Conservation (phyloP, 2,329 filamentous ascomycete genomes). For the Penicillium sp. region DNA sequence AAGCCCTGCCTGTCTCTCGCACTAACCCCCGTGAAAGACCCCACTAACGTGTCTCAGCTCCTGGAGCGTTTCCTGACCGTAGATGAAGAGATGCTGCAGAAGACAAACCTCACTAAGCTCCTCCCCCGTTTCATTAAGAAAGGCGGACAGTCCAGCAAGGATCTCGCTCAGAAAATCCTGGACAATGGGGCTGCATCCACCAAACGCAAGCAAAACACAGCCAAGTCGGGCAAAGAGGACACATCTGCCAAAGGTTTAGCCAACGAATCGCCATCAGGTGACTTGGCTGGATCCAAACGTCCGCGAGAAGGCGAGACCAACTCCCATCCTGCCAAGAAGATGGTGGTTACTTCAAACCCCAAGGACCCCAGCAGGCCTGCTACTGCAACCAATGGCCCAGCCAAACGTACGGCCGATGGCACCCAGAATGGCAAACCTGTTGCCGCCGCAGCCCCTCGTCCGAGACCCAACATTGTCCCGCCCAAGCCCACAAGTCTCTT, state of each 20-base stretch:
- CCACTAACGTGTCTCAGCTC: too few relatives aligned
- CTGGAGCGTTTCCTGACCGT: slow-evolving; percentile 57
- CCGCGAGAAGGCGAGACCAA: slow-evolving; percentile 39
- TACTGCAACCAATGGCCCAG: slow-evolving; percentile 20
- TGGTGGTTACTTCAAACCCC: slow-evolving; percentile 34
- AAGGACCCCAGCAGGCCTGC: slow-evolving; percentile 31
- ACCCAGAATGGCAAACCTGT: slow-evolving; percentile 33
- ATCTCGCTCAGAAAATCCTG: slow-evolving; percentile 55
- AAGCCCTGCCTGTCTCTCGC: slow-evolving; percentile 9
- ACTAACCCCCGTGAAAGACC: too few relatives aligned
- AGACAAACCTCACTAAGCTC: slow-evolving; percentile 59
- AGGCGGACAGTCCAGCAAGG: slow-evolving; percentile 56
- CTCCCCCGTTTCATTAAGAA: slow-evolving; percentile 58
- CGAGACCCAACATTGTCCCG: slow-evolving; percentile 39
- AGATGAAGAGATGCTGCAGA: slow-evolving; percentile 57
- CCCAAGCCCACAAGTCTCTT: slow-evolving; percentile 49
- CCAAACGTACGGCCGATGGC: slow-evolving; percentile 29
- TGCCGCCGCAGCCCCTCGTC: slow-evolving; percentile 28
- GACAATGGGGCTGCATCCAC: slow-evolving; percentile 47
- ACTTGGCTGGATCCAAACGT: slow-evolving; percentile 39
- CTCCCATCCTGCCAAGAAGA: slow-evolving; percentile 38
- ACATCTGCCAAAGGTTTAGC: slow-evolving; percentile 26
- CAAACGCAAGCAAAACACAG: slow-evolving; percentile 42
- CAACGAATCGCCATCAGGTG: slow-evolving; percentile 15
- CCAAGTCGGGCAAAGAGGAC: slow-evolving; percentile 39